Conservation (phyloP, 2,329 filamentous ascomycete species). For the Myotisia sp. region DNA sequence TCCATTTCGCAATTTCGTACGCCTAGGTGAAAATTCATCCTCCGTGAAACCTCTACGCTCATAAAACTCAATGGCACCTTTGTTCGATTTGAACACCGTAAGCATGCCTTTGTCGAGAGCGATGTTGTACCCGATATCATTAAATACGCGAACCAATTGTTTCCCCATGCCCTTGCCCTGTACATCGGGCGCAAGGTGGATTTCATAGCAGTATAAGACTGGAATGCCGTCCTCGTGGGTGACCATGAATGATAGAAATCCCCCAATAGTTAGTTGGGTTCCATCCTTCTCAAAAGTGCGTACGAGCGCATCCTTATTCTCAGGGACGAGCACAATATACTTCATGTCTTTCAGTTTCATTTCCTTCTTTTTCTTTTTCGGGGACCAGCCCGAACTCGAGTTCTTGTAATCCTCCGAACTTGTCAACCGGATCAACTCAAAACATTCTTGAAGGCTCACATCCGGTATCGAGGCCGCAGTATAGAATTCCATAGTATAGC, state of each 20-base stretch:
- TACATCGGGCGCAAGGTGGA: conserved; percentile 36
- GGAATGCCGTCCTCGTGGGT: conserved; percentile 41
- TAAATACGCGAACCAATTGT: conserved; percentile 36
- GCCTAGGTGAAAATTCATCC: conserved; percentile 40
- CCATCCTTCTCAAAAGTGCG: neutral
- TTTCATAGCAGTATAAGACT: conserved; percentile 51
- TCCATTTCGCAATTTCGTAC: conserved; percentile 36
- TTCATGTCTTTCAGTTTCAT: conserved; percentile 46
- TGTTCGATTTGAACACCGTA: conserved; percentile 44
- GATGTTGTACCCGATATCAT: conserved; percentile 33
- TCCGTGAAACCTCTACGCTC: conserved; percentile 35
- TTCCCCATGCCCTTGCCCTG: conserved; percentile 39
- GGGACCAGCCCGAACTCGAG: conserved; percentile 42
- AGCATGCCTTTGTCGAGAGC: conserved; percentile 45
- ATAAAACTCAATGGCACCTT: conserved; percentile 36
- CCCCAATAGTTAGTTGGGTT: conserved; percentile 17
- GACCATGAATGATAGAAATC: conserved; percentile 42
- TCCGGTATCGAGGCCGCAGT: conserved; percentile 25
- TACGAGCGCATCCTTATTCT: neutral
- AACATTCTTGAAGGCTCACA: conserved; percentile 36
- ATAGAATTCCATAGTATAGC: conserved; percentile 19
- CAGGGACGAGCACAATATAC: conserved; percentile 38
- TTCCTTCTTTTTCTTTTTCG: conserved; percentile 39
- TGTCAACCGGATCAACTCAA: conserved; percentile 40
- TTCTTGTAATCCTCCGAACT: conserved; percentile 39